Evolutionary conservation across 345 rosid species (phyloP).

Genomic region (sweet orange (Citrus sinensis)): DNA sequence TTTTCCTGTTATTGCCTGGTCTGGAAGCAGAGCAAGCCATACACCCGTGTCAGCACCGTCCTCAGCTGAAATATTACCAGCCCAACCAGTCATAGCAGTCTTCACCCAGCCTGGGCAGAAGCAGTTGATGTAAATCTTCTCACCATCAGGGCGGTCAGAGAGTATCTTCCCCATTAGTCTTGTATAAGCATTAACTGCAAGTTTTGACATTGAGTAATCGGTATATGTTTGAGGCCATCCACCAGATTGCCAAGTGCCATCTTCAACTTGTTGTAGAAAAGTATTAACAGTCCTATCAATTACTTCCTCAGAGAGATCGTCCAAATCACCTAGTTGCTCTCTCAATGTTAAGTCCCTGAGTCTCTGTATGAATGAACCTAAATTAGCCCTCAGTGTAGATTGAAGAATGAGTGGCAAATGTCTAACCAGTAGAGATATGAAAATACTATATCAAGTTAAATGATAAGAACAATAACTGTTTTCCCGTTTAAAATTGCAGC

Average conservation of each 20-base stretch:
- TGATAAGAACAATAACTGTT: neutral
- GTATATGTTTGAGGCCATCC: conserved; percentile 90
- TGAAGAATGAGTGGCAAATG: neutral
- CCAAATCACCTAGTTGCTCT: conserved; percentile 48
- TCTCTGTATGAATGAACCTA: conserved; percentile 44
- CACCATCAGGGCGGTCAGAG: conserved; percentile 61
- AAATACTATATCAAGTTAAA: neutral
- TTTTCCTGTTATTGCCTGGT: conserved; percentile 66
- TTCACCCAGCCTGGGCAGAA: conserved; percentile 98
- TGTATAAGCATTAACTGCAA: conserved; percentile 79
- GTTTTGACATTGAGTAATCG: conserved; percentile 85
- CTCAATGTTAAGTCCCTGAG: conserved; percentile 57
- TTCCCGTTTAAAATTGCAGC: neutral
- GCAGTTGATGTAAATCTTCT: conserved; percentile 75
- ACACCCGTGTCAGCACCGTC: conserved; percentile 93
- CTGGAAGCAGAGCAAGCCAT: conserved; percentile 89
- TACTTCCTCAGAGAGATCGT: conserved; percentile 59
- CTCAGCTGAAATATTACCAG: conserved; percentile 78
- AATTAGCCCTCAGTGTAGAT: neutral
- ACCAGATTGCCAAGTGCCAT: conserved; percentile 69
- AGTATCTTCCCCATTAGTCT: conserved; percentile 62
- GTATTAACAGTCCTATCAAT: conserved; percentile 53
- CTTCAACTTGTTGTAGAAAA: conserved; percentile 78
- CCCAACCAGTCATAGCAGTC: conserved; percentile 96
- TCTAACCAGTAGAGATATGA: neutral